These are phyloP conservation scores for Podospora didyma DNA, from an alignment of 495 filamentous ascomycete genomes.

Conservation along the genomic window DNA sequence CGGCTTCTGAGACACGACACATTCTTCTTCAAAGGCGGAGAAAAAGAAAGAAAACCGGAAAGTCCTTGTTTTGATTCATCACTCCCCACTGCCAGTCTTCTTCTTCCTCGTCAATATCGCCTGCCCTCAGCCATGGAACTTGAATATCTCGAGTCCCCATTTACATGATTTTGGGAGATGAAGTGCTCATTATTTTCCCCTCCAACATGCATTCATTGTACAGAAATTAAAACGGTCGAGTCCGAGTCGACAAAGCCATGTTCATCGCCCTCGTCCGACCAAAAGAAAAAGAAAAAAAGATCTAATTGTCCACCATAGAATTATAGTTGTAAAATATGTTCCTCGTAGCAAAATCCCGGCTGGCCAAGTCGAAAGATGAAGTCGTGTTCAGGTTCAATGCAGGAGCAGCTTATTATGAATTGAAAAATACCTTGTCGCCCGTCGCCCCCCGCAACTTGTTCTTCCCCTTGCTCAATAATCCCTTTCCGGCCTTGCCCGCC, in stretches of 20 bases:
- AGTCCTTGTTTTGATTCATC: constrained; percentile 5
- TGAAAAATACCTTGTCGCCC: constrained; percentile 78
- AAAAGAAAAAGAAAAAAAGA: constrained; percentile 4
- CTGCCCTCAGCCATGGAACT: no score
- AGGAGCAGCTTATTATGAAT: constrained; percentile 13
- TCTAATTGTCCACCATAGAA: constrained; percentile 1
- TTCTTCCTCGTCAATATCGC: no score
- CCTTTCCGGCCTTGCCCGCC: constrained; percentile 80
- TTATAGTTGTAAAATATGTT: constrained; percentile 4
- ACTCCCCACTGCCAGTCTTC: background rate
- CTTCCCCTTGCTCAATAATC: constrained; percentile 79
- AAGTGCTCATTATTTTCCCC: no score
- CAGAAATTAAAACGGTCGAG: no score
- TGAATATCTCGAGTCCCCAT: no score
- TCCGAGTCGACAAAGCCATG: background rate
- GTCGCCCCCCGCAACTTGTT: constrained; percentile 68
- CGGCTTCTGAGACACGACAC: background rate
- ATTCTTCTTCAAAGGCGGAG: background rate
- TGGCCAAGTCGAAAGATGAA: background rate
- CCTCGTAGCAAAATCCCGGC: constrained; percentile 6
- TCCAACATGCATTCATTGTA: no score
- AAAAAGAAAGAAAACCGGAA: no score
- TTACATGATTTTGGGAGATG: no score
- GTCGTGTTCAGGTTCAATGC: background rate
- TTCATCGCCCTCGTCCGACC: background rate